Percentiles rank a stretch among this genome's conserved stretches.
These are phyloP conservation scores for Hydnum rufescens DNA, from an alignment of 768 basidiomycete genomes.

Conservation along the genomic window DNA sequence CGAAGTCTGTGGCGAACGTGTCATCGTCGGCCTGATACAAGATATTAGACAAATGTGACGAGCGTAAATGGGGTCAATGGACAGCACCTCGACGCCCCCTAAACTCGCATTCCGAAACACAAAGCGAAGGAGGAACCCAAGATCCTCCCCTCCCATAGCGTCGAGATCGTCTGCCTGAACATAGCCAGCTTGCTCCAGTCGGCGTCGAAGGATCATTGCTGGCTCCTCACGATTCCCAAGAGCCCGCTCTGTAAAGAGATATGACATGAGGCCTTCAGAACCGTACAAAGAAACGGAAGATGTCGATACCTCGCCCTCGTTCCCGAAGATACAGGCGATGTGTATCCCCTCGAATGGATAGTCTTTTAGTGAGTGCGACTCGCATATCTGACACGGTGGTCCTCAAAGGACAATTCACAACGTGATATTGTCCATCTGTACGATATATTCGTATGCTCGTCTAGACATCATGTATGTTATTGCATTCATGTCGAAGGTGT, in stretches of 20 bases:
- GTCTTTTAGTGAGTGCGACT: conserved; percentile 36
- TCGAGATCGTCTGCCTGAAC: conserved; percentile 61
- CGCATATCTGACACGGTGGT: conserved; percentile 53
- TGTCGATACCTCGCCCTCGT: conserved; percentile 43
- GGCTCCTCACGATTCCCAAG: conserved; percentile 67
- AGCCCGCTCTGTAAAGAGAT: conserved; percentile 43
- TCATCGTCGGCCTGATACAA: conserved; percentile 42
- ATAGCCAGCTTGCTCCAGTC: conserved; percentile 81
- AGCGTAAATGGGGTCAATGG: not conserved
- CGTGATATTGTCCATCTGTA: conserved; percentile 49
- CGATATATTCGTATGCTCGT: conserved; percentile 63
- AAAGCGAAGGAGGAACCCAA: conserved; percentile 75
- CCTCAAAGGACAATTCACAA: conserved; percentile 38
- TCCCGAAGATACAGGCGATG: conserved; percentile 60
- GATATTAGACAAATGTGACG: not conserved
- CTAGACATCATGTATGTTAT: too few species aligned
- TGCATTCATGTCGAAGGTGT: too few species aligned
- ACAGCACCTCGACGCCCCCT: conserved; percentile 27
- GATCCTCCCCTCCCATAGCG: conserved; percentile 52
- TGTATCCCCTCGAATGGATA: conserved; percentile 26
- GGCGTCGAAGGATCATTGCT: conserved; percentile 60
- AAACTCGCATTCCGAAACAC: conserved; percentile 67
- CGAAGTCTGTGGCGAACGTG: conserved; percentile 47
- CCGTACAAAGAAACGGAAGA: not conserved
- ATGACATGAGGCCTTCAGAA: not conserved